These are phyloP conservation scores for Cladophialophora yegresii DNA, from an alignment of 2,329 filamentous ascomycete genomes.

Conservation along the genomic window DNA sequence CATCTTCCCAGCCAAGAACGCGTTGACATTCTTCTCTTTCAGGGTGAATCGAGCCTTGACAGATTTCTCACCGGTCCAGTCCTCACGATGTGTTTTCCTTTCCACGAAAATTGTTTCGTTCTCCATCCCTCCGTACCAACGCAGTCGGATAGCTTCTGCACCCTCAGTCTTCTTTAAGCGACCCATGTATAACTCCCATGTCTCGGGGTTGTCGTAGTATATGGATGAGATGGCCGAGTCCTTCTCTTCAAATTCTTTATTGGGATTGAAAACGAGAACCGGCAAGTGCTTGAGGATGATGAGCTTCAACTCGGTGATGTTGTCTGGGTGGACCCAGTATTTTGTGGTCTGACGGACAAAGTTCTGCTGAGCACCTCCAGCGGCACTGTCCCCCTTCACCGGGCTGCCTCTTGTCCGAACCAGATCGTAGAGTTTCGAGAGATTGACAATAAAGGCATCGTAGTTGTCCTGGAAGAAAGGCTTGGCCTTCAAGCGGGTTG, in stretches of 20 bases:
- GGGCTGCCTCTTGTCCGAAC: slow-evolving; percentile 92
- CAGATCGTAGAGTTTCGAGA: slow-evolving; percentile 92
- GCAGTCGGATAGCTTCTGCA: slow-evolving; percentile 89
- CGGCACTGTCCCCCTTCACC: slow-evolving; percentile 84
- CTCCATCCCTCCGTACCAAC: slow-evolving; percentile 98
- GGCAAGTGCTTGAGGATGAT: slow-evolving; percentile 97
- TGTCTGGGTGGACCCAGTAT: slow-evolving; percentile 98
- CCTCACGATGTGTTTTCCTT: slow-evolving; percentile 95
- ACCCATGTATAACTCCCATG: slow-evolving; percentile 90
- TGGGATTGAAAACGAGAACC: slow-evolving; percentile 94
- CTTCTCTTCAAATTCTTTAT: slow-evolving; percentile 88
- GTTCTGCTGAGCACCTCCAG: slow-evolving; percentile 88
- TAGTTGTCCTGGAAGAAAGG: slow-evolving; percentile 99
- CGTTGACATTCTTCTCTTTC: slow-evolving; percentile 97
- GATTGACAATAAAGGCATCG: slow-evolving; percentile 89
- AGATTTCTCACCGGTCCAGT: slow-evolving; percentile 98
- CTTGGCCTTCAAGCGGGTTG: slow-evolving; percentile 88
- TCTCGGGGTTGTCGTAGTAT: slow-evolving; percentile 94
- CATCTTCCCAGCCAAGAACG: slow-evolving; percentile 80
- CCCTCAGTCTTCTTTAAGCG: slow-evolving; percentile 97
- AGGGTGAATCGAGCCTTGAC: slow-evolving; percentile 94
- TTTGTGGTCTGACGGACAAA: slow-evolving; percentile 98
- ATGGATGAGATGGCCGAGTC: slow-evolving; percentile 97
- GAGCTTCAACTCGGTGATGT: slow-evolving; percentile 96
- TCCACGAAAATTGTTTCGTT: slow-evolving; percentile 95